Evolutionary conservation across 768 basidiomycete genomes (phyloP).

Genomic region (Galerina sulciceps): DNA sequence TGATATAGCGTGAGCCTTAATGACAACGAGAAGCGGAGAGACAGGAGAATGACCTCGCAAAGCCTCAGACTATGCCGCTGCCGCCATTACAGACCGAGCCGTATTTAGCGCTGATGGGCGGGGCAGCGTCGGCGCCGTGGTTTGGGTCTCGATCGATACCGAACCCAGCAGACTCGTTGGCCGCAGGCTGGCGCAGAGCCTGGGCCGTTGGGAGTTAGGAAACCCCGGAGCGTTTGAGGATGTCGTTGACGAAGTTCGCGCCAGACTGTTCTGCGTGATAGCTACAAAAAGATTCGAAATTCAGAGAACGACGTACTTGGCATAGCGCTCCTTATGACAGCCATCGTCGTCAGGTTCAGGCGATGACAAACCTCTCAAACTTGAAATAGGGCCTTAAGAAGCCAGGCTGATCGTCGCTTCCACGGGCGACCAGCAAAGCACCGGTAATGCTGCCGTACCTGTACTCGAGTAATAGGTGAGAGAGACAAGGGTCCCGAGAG

Average conservation of each 20-base stretch:
- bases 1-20: no score
- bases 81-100: neutral
- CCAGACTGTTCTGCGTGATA: slow-evolving; percentile 75
- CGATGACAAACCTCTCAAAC: slow-evolving; percentile 66
- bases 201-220: no score
- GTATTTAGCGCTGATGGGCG: slow-evolving; percentile 1
- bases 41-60: no score
- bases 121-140: no score
- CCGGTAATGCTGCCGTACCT: slow-evolving; percentile 70
- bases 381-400: slow-evolving; percentile 56
- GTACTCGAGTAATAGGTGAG: slow-evolving; percentile 71
- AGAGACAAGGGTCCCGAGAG: slow-evolving; percentile 67
- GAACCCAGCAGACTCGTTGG: no score
- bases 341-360: slow-evolving; percentile 70
- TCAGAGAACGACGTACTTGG: slow-evolving; percentile 34
- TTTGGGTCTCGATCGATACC: neutral
- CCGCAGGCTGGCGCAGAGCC: no score
- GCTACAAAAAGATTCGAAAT: slow-evolving; percentile 33
- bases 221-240: slow-evolving; percentile 58
- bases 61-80: no score
- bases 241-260: slow-evolving; percentile 56
- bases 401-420: slow-evolving; percentile 74
- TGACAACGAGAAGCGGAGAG: no score
- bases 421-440: slow-evolving; percentile 80
- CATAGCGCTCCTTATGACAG: slow-evolving; percentile 65